Conservation (phyloP, 148 eudicot genomes). For the Arctostaphylos glauca region DNA sequence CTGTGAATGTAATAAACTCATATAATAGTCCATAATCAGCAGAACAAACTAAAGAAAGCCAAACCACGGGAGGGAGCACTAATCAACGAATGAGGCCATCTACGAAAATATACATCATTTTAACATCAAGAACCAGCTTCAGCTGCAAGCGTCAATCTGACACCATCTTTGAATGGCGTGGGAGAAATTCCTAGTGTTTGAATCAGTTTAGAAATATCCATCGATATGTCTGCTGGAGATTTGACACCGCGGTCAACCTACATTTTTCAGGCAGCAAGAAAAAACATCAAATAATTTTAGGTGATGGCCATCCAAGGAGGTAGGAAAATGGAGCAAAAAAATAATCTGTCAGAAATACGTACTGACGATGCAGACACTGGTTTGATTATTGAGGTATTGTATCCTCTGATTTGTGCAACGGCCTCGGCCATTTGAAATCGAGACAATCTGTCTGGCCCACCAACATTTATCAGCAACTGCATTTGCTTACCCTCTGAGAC, state of each 20-base stretch:
- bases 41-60: no score
- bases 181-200: conserved; percentile 57
- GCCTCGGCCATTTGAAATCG: conserved; percentile 89
- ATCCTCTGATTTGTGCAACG: conserved; percentile 69
- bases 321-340: no score
- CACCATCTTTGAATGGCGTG: conserved; percentile 58
- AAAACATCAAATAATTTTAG: no score
- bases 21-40: no score
- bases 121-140: conserved; percentile 26
- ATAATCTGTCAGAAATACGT: conserved; percentile 26
- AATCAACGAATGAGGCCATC: conserved; percentile 2
- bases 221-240: conserved; percentile 91
- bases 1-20: neutral
- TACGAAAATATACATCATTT: neutral
- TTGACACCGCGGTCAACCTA: conserved; percentile 90
- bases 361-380: conserved; percentile 81
- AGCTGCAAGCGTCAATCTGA: conserved; percentile 60
- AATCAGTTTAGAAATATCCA: conserved; percentile 68
- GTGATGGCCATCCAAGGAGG: neutral
- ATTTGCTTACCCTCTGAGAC: conserved; percentile 54
- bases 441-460: conserved; percentile 88
- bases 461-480: conserved; percentile 68
- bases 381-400: conserved; percentile 60
- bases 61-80: neutral
- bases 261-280: neutral